These are phyloP conservation scores for Pleurotus salmoneostramineus DNA, from an alignment of 768 basidiomycete genomes.

Conservation along the genomic window DNA sequence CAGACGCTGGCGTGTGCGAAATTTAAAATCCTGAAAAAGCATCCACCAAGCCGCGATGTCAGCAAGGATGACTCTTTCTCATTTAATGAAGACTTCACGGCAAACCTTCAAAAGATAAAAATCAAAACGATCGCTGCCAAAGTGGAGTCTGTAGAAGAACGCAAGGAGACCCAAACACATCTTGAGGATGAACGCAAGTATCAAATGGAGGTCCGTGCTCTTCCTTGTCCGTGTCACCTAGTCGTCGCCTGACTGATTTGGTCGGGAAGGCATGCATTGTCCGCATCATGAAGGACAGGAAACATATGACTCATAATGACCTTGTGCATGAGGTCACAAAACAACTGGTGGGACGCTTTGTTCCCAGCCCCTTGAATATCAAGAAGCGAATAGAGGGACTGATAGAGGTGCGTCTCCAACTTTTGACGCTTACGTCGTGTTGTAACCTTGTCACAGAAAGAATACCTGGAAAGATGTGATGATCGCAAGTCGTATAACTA, in stretches of 20 bases:
- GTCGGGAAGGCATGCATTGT: constrained; percentile 88
- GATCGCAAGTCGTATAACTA: constrained; percentile 90
- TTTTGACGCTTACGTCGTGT: no score
- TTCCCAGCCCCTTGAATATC: constrained; percentile 79
- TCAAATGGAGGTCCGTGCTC: constrained; percentile 74
- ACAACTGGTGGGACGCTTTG: constrained; percentile 82
- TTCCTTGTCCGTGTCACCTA: neutral
- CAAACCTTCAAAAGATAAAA: constrained; percentile 86
- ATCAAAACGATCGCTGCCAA: constrained; percentile 86
- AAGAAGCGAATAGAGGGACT: constrained; percentile 92
- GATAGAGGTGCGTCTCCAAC: constrained; percentile 68
- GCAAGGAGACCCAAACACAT: constrained; percentile 84
- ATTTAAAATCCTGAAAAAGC: constrained; percentile 88
- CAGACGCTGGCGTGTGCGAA: constrained; percentile 97
- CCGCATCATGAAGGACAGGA: constrained; percentile 95
- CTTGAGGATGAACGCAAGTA: constrained; percentile 91
- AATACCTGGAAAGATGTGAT: constrained; percentile 89
- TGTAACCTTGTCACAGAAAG: constrained; percentile 53
- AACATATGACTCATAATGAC: constrained; percentile 83
- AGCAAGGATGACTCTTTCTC: constrained; percentile 75
- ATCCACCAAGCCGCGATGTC: constrained; percentile 85
- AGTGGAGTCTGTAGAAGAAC: constrained; percentile 82
- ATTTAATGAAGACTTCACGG: constrained; percentile 81
- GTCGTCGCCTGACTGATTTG: neutral
- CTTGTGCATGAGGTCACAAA: constrained; percentile 88